phyloP scores from a whole-genome alignment of 345 rosid genomes.

The Gossypium bickii region DNA sequence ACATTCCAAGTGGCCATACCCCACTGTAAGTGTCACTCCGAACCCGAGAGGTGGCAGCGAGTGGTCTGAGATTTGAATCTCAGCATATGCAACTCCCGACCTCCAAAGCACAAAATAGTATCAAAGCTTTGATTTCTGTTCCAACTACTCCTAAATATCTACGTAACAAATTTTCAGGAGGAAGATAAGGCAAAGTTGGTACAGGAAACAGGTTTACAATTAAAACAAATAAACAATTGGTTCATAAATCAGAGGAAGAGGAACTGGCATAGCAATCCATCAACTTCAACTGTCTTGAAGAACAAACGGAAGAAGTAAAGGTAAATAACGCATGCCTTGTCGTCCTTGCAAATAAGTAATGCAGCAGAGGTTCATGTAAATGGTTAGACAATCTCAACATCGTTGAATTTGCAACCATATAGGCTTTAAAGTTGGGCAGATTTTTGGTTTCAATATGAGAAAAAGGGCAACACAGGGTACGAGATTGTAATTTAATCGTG shows the following conservation, averaged over 20 bases:
- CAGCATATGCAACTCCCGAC: too few relatives aligned
- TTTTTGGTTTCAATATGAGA: constrained; percentile 3
- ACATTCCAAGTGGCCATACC: constrained; percentile 98
- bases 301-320: constrained; percentile 86
- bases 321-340: not conserved
- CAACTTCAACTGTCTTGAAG: constrained; percentile 71
- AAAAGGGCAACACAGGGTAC: constrained; percentile 21
- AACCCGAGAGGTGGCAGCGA: too few relatives aligned
- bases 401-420: constrained; percentile 9
- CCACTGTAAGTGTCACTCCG: constrained; percentile 56
- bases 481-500: not conserved
- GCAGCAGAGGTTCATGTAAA: constrained; percentile 36
- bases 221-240: constrained; percentile 98
- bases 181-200: constrained; percentile 97
- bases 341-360: too few relatives aligned
- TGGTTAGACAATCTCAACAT: constrained; percentile 12
- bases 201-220: constrained; percentile 91
- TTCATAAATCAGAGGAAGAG: constrained; percentile 97
- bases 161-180: constrained; percentile 48
- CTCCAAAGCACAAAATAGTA: too few relatives aligned
- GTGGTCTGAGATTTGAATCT: too few relatives aligned
- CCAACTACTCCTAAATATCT: not conserved
- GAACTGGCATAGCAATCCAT: constrained; percentile 94
- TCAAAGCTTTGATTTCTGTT: not conserved
- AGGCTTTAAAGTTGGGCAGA: constrained; percentile 11